A percentile compares a stretch with the other conserved stretches of the same genome.
Conservation (phyloP, 139 green algal species). For the Chlorella sp. region DNA sequence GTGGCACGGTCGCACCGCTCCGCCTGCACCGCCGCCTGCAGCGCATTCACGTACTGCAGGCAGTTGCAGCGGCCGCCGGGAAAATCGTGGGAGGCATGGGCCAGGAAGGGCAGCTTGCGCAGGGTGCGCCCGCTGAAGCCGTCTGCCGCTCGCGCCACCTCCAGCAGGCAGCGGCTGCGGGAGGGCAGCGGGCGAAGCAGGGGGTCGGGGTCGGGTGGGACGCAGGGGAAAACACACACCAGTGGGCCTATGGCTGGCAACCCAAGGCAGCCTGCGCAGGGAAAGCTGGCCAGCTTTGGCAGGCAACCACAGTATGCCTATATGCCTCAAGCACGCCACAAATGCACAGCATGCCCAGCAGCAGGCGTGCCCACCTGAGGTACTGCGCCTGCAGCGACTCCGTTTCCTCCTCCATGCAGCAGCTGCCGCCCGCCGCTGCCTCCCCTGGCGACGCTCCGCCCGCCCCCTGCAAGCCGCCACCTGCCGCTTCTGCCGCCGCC, state of each 20-base stretch:
- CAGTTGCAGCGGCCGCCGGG: slow-evolving; percentile 13
- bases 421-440: not conserved
- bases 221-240: no score
- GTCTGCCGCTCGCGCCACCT: slow-evolving; percentile 57
- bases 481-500: slow-evolving; percentile 21
- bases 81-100: slow-evolving; percentile 53
- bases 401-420: slow-evolving; percentile 9
- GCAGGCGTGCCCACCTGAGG: not conserved
- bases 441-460: not conserved
- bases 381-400: not conserved
- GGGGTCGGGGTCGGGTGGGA: not conserved
- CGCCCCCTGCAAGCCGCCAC: no score
- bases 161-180: slow-evolving; percentile 44
- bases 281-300: no score
- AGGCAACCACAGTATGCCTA: not conserved
- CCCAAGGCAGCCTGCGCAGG: no score
- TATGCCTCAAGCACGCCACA: not conserved
- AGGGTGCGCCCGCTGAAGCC: slow-evolving; percentile 76
- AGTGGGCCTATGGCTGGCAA: no score
- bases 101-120: slow-evolving; percentile 85
- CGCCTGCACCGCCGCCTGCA: slow-evolving; percentile 20
- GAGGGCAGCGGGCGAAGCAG: not conserved
- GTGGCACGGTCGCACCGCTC: slow-evolving; percentile 13
- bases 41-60: slow-evolving; percentile 18
- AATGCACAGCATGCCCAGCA: not conserved